Evolutionary conservation across 202 grass and related monocot species (phyloP).

Genomic region (Setaria viridis): DNA sequence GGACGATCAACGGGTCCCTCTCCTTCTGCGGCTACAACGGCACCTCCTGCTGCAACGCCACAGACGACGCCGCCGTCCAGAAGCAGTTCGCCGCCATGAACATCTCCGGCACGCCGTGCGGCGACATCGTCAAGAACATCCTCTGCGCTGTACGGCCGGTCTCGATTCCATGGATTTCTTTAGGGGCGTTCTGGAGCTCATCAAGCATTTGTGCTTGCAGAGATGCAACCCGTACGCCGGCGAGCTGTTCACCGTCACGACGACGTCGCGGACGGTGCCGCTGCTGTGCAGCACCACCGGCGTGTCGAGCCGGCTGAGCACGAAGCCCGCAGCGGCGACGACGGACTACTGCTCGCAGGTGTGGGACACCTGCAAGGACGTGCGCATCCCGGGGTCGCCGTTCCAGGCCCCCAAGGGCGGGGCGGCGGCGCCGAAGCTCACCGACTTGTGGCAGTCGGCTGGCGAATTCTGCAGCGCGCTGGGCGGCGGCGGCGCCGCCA

Average conservation of each 20-base stretch:
- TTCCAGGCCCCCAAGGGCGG: constrained; percentile 47
- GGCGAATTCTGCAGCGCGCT: constrained; percentile 70
- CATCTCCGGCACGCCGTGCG: constrained; percentile 74
- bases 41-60: constrained; percentile 77
- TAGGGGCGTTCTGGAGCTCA: background rate
- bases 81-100: constrained; percentile 72
- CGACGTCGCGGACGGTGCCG: constrained; percentile 48
- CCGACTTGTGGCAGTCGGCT: constrained; percentile 63
- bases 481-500: constrained; percentile 30
- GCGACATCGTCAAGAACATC: constrained; percentile 69
- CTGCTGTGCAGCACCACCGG: constrained; percentile 64
- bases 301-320: constrained; percentile 36
- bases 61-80: constrained; percentile 60
- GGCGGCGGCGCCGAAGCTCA: constrained; percentile 45
- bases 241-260: constrained; percentile 65
- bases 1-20: constrained; percentile 61
- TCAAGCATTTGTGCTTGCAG: constrained; percentile 37
- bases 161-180: background rate
- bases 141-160: constrained; percentile 62
- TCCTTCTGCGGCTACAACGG: constrained; percentile 78
- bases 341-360: constrained; percentile 58
- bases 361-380: constrained; percentile 73
- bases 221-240: constrained; percentile 86
- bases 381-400: constrained; percentile 59
- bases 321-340: background rate